Base-by-base conservation (phyloP, 73 alveolate genomes). In the Tetrahymena elliotti region DNA sequence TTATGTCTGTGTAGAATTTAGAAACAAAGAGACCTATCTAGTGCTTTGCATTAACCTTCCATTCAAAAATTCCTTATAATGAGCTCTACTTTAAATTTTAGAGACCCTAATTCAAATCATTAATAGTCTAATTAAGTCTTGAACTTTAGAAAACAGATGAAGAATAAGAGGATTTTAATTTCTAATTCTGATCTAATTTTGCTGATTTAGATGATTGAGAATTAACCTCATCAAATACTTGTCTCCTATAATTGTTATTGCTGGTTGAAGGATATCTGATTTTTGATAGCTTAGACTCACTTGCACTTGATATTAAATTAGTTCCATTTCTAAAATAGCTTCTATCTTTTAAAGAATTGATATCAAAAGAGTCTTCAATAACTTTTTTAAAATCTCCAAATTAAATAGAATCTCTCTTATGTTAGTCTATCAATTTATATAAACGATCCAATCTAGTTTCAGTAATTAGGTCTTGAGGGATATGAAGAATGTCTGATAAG, bases 311-410 rank as follows among this genome's bases (percentile, higher is more conserved):
- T n/a, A 31, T 7, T 68, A 68, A 68, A n/a, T 68, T 68, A n/a
- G 20, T n/a, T 7, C 36, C 36, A 6, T 31, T 31, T 11, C n/a
- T 27, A 18, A 68, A 31, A 2, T 6, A 68, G 11, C 34, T 68
- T n/a, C 88, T 68, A 68, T n/a, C 36, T 31, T 31, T 68, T 3
- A 68, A n/a, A 68, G 88, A 1, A 68, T 31, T 31, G 0, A 68
- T 68, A n/a, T 27, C 88, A 27, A 68, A 27, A 22, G 34, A 3
- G n/a, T 98, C 98, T 83, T 98, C 97, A 31, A 97, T 94, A 35
- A 97, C 95, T 93, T 98, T 96, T 94, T 98, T 97, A 93, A 98
- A 95, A 96, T 98, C 99, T 83, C 97, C 96, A 6, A 96, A 94
- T 68, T 97, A 95, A 22, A 98, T 97, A 22, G 94, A 39, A 35